A percentile compares a stretch with the other conserved stretches of the same genome.
Evolutionary conservation across 164 flowering plant genomes (phyloP).

Genomic region (Macadamia integrifolia): DNA sequence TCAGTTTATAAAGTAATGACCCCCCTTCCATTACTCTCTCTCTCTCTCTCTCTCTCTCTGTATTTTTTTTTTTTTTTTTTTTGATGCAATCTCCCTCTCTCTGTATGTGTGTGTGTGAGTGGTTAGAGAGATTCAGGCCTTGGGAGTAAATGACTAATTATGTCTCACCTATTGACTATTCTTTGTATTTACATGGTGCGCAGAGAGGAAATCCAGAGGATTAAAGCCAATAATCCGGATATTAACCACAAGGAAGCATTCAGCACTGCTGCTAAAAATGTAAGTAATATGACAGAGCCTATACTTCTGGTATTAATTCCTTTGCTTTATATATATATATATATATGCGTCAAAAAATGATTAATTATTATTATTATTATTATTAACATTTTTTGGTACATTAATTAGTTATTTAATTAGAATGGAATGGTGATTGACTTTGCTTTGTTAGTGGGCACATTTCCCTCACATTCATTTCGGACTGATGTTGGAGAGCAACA

Average conservation of each 20-base stretch:
- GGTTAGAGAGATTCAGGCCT: background rate
- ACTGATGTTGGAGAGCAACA: slow-evolving; percentile 56
- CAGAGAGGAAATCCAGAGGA: slow-evolving; percentile 76
- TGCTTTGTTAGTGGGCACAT: slow-evolving; percentile 55
- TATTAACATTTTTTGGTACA: too few relatives aligned
- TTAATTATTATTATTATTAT: too few relatives aligned
- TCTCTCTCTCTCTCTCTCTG: background rate
- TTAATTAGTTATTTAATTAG: background rate
- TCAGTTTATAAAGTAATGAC: slow-evolving; percentile 80
- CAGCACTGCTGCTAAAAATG: slow-evolving; percentile 77
- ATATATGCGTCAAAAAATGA: too few relatives aligned
- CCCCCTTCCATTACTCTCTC: background rate
- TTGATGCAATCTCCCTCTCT: too few relatives aligned
- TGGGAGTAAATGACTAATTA: background rate
- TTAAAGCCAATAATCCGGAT: slow-evolving; percentile 69
- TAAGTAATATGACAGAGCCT: slow-evolving; percentile 15
- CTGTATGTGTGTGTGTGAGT: background rate
- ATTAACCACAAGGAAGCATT: slow-evolving; percentile 68
- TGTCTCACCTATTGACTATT: background rate
- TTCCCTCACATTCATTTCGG: slow-evolving; percentile 75
- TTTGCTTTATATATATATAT: background rate
- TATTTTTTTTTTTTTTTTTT: too few relatives aligned
- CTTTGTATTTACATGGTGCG: background rate
- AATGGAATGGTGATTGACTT: background rate
- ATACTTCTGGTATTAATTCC: background rate